Percentiles rank a stretch among this genome's conserved stretches.
phyloP scores from a whole-genome alignment of 208 protist genomes.

The Wallacemonas rigidus region DNA sequence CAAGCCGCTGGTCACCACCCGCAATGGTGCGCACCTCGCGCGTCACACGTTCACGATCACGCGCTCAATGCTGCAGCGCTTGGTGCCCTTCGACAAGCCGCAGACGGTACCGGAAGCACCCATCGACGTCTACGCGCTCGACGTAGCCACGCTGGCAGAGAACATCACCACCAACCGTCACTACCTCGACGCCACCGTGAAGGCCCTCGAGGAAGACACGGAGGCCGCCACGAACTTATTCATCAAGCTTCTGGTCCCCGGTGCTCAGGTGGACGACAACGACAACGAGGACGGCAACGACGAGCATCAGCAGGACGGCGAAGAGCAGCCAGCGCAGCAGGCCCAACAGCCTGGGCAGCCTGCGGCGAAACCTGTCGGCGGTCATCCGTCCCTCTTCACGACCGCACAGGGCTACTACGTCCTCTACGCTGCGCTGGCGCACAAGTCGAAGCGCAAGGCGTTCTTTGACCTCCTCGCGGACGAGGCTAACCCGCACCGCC shows the following conservation, averaged over 20 bases:
- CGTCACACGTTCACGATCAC: slow-evolving; percentile 55
- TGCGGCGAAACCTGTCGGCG: slow-evolving; percentile 8
- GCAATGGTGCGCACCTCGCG: slow-evolving; percentile 52
- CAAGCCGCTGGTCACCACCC: slow-evolving; percentile 45
- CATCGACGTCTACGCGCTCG: slow-evolving; percentile 31
- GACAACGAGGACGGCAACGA: slow-evolving; percentile 22
- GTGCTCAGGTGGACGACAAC: slow-evolving; percentile 22
- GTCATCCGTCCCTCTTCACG: slow-evolving; percentile 26
- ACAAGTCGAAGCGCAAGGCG: slow-evolving; percentile 43
- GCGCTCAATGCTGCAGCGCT: slow-evolving; percentile 40
- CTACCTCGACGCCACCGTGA: slow-evolving; percentile 45
- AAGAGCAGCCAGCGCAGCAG: slow-evolving; percentile 16
- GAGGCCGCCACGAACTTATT: slow-evolving; percentile 56
- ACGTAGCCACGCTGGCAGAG: slow-evolving; percentile 31
- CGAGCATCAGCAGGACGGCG: slow-evolving; percentile 13
- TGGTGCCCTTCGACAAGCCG: slow-evolving; percentile 64
- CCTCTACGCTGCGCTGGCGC: slow-evolving; percentile 41
- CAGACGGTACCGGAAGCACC: slow-evolving; percentile 16
- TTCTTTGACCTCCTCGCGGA: slow-evolving; percentile 58
- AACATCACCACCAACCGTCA: slow-evolving; percentile 37
- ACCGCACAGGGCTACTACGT: slow-evolving; percentile 54
- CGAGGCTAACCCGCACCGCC: slow-evolving; percentile 27
- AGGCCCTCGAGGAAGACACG: slow-evolving; percentile 43
- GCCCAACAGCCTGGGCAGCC: slow-evolving; percentile 18
- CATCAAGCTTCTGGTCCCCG: slow-evolving; percentile 27